Conservation (phyloP, 345 rosid genomes). For the Eucalyptus caleyi region DNA sequence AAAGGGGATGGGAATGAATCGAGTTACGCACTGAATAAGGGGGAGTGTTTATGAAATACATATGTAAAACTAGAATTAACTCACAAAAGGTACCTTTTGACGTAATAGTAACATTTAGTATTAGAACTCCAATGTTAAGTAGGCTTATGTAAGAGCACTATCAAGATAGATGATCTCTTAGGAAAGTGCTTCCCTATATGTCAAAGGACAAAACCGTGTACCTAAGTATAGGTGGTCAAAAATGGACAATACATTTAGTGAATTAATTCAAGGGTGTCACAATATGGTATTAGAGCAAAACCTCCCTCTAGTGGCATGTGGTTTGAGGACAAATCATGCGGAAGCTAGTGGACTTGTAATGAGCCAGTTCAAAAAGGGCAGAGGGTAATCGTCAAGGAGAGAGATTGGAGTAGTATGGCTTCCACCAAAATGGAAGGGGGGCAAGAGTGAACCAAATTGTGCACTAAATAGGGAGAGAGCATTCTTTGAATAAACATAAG, state of each 20-base stretch:
- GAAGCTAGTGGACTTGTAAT: not conserved
- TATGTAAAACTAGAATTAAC: not conserved
- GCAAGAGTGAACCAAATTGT: too few relatives aligned
- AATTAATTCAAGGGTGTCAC: not conserved
- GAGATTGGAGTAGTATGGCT: not conserved
- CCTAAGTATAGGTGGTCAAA: not conserved
- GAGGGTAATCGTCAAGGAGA: not conserved
- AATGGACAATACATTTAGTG: too few relatives aligned
- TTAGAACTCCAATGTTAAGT: not conserved
- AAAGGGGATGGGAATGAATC: not conserved
- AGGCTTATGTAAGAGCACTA: not conserved
- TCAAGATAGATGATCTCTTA: accelerated
- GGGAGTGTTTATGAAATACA: not conserved
- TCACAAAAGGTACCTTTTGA: not conserved
- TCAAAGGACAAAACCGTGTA: not conserved
- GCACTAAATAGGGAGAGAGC: not conserved
- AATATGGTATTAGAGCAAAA: too few relatives aligned
- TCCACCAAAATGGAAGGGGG: not conserved
- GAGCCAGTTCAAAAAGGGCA: not conserved
- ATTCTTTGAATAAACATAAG: too few relatives aligned
- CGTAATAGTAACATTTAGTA: too few relatives aligned
- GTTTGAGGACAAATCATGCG: not conserved
- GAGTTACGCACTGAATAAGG: too few relatives aligned
- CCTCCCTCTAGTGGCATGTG: not conserved
- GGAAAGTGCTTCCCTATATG: not conserved